Conservation (phyloP, 1,284 basidiomycete species). For the Cystobasidium slooffiae region DNA sequence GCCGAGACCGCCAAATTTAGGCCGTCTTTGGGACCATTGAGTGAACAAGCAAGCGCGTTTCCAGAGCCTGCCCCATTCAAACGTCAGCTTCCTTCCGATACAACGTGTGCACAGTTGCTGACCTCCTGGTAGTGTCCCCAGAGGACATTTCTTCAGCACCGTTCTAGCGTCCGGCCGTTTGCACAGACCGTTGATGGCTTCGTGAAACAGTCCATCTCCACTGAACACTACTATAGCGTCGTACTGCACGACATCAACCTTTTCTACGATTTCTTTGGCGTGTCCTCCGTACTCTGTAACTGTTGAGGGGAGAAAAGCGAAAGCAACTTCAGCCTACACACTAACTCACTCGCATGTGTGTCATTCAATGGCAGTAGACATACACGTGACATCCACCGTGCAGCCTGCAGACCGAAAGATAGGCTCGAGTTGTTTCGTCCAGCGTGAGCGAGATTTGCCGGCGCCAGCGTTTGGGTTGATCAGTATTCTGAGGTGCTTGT, state of each 20-base stretch:
- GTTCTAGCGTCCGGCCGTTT: constrained; percentile 68
- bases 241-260: constrained; percentile 66
- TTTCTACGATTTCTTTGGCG: constrained; percentile 71
- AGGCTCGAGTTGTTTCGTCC: constrained; percentile 72
- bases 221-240: constrained; percentile 83
- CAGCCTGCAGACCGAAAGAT: constrained; percentile 79
- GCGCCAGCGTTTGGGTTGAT: constrained; percentile 88
- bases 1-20: constrained; percentile 74
- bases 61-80: constrained; percentile 56
- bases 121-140: constrained; percentile 89
- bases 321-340: background rate
- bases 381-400: constrained; percentile 35
- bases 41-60: constrained; percentile 58
- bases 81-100: background rate
- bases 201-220: constrained; percentile 87
- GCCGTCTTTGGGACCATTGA: constrained; percentile 64
- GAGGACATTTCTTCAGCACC: constrained; percentile 71
- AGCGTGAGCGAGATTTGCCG: constrained; percentile 71
- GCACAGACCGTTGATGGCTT: constrained; percentile 90
- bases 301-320: constrained; percentile 54
- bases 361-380: background rate
- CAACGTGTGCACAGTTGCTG: background rate
- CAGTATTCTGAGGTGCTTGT: constrained; percentile 62
- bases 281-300: constrained; percentile 76
- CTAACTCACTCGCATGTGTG: background rate